These are phyloP conservation scores for Verticillium dahliae DNA, from an alignment of 2,329 filamentous ascomycete genomes.

Conservation along the genomic window DNA sequence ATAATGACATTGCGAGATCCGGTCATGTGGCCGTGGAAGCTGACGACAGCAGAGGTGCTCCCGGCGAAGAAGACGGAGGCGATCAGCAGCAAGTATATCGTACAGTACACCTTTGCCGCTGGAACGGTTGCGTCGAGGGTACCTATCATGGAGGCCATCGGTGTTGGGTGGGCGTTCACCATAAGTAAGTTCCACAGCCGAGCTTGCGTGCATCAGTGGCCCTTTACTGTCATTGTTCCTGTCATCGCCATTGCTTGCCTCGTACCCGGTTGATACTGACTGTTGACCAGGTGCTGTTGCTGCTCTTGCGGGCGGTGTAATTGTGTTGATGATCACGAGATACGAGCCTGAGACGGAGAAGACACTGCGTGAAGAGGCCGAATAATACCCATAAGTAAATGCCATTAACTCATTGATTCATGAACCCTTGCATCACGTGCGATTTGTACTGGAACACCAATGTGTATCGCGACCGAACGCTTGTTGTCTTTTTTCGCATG, in stretches of 20 bases:
- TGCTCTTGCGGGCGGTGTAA: not conserved
- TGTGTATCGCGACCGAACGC: too few relatives aligned
- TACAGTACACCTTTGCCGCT: slow-evolving; percentile 19
- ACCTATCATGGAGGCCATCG: slow-evolving; percentile 43
- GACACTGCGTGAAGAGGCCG: not conserved
- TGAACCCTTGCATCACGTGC: too few relatives aligned
- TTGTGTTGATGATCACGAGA: not conserved
- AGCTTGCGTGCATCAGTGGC: too few relatives aligned
- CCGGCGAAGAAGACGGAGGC: slow-evolving; percentile 9
- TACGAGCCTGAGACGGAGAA: slow-evolving; percentile 3
- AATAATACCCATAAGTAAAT: not conserved
- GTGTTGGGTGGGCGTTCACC: slow-evolving; percentile 45
- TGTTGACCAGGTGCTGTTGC: slow-evolving; percentile 1
- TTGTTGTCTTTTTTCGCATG: too few relatives aligned
- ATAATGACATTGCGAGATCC: too few relatives aligned
- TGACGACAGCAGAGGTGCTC: slow-evolving; percentile 8
- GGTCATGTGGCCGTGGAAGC: not conserved
- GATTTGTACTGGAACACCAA: too few relatives aligned
- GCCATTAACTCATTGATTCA: too few relatives aligned
- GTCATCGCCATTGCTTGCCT: too few relatives aligned
- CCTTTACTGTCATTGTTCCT: not conserved
- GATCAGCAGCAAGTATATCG: slow-evolving; percentile 12
- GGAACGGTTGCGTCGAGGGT: slow-evolving; percentile 43
- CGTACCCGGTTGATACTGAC: not conserved
- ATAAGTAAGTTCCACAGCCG: slow-evolving; percentile 16